phyloP scores from a whole-genome alignment of 2,329 filamentous ascomycete genomes.

The Delphinella strobiligena region DNA sequence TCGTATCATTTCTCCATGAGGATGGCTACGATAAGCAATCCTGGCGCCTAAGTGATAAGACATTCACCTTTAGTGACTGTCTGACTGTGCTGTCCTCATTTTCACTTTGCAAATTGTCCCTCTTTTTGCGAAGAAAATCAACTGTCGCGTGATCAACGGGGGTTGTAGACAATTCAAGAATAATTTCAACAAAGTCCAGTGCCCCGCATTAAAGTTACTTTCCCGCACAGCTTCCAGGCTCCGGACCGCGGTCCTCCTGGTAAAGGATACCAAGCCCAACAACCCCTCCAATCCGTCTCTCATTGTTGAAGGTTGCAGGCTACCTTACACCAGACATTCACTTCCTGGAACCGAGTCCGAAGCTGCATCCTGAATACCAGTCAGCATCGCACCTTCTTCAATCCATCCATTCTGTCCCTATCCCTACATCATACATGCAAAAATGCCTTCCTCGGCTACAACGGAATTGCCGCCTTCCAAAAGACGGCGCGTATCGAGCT shows the following conservation, averaged over 20 bases:
- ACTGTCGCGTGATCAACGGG: not conserved
- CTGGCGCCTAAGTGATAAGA: too few species aligned
- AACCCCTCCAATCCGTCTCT: not conserved
- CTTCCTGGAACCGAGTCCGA: too few species aligned
- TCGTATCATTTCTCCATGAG: too few species aligned
- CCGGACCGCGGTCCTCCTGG: not conserved
- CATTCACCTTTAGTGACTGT: too few species aligned
- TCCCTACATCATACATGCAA: too few species aligned
- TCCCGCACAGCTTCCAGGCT: not conserved
- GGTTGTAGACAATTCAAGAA: not conserved
- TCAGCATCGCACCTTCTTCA: too few species aligned
- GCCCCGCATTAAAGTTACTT: not conserved
- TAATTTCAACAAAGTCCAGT: not conserved
- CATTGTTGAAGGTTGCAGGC: not conserved
- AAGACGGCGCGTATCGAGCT: slow-evolving; percentile 22
- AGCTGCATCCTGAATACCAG: too few species aligned
- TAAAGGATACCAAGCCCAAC: not conserved
- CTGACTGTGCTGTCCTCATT: too few species aligned
- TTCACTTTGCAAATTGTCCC: not conserved
- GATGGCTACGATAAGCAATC: too few species aligned
- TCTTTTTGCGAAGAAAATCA: not conserved
- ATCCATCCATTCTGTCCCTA: too few species aligned
- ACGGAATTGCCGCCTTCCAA: slow-evolving; percentile 11
- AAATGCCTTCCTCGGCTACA: not conserved
- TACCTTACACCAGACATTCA: not conserved